phyloP scores from a whole-genome alignment of 2,329 filamentous ascomycete species.

The Gremmenia infestans region DNA sequence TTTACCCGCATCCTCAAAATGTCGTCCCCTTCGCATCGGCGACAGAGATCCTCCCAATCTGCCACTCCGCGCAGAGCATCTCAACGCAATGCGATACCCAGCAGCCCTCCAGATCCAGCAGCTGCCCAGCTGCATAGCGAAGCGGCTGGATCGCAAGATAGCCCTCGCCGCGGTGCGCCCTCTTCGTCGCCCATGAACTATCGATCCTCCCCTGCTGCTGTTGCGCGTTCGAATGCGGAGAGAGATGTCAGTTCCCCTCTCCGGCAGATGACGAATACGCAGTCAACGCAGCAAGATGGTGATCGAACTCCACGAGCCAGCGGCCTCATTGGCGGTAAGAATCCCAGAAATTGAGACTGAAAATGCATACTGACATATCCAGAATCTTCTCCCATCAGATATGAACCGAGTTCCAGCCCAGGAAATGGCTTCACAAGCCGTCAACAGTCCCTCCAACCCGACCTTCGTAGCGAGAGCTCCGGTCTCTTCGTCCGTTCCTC shows the following conservation, averaged over 20 bases:
- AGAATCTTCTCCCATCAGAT: constrained; percentile 93
- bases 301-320: constrained; percentile 68
- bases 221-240: constrained; percentile 35
- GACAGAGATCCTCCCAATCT: constrained; percentile 51
- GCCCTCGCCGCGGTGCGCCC: constrained; percentile 44
- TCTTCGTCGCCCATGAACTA: constrained; percentile 85
- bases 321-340: constrained; percentile 55
- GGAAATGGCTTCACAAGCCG: constrained; percentile 44
- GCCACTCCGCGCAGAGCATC: constrained; percentile 53
- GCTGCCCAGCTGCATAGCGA: constrained; percentile 33
- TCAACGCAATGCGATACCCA: constrained; percentile 48
- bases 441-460: constrained; percentile 53
- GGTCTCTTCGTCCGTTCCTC: constrained; percentile 74
- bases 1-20: constrained; percentile 36
- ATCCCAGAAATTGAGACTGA: neutral
- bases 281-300: constrained; percentile 49
- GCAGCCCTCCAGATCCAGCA: constrained; percentile 39
- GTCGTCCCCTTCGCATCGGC: constrained; percentile 57
- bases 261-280: constrained; percentile 53
- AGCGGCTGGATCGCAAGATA: constrained; percentile 30
- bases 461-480: constrained; percentile 78
- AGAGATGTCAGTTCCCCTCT: constrained; percentile 53
- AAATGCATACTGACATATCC: constrained; percentile 1
- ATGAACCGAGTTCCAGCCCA: constrained; percentile 85
- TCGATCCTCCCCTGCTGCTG: constrained; percentile 52